phyloP scores from a whole-genome alignment of 768 basidiomycete species.

The Cyclocybe aegerita region DNA sequence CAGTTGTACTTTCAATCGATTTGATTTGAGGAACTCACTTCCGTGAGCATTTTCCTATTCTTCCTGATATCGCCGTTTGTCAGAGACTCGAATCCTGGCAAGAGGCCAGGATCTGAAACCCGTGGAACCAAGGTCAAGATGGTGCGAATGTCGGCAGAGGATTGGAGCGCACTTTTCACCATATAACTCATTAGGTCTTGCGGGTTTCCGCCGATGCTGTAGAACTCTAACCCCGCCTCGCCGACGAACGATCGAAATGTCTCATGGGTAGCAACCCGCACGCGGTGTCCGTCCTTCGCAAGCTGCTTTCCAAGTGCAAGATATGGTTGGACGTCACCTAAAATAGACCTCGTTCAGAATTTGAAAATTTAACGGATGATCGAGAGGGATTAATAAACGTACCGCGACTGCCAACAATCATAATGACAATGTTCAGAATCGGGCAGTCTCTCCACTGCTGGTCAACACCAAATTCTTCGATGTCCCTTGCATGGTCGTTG shows the following conservation, averaged over 20 bases:
- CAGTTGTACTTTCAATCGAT: too few species aligned
- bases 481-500: too few species aligned
- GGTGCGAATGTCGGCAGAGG: background rate
- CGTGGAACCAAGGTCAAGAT: constrained; percentile 5
- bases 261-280: constrained; percentile 62
- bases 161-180: constrained; percentile 55
- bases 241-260: constrained; percentile 56
- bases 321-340: constrained; percentile 70
- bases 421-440: too few species aligned
- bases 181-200: constrained; percentile 70
- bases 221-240: constrained; percentile 55
- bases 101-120: constrained; percentile 55
- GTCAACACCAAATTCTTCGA: too few species aligned
- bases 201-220: constrained; percentile 60
- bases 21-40: constrained; percentile 20
- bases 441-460: too few species aligned
- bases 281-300: constrained; percentile 50
- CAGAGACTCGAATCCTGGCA: constrained; percentile 57
- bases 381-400: too few species aligned
- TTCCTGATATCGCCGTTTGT: constrained; percentile 60
- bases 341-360: background rate
- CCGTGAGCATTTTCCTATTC: constrained; percentile 57
- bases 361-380: too few species aligned
- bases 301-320: constrained; percentile 55
- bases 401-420: too few species aligned